Percentiles rank a stretch among this genome's conserved stretches.
These are phyloP conservation scores for Trametes cubensis DNA, from an alignment of 768 basidiomycete genomes.

Conservation along the genomic window DNA sequence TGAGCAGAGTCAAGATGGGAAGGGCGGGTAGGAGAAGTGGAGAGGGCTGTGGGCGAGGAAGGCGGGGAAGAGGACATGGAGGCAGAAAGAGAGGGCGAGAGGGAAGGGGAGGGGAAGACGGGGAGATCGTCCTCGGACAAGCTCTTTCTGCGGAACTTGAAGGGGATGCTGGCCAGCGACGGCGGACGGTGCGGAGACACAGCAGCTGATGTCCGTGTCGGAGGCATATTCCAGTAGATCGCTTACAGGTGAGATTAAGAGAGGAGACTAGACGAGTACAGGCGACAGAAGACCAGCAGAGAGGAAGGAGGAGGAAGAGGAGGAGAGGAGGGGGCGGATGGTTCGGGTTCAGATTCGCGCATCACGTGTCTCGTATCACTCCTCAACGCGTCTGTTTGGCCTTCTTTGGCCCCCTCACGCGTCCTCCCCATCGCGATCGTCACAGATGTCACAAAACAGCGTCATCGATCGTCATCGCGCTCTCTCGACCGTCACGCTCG, in stretches of 20 bases:
- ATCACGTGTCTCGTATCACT: constrained; percentile 15
- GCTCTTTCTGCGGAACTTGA: constrained; percentile 27
- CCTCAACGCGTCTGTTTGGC: constrained; percentile 27
- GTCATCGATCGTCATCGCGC: constrained; percentile 13
- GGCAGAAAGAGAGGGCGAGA: constrained; percentile 14
- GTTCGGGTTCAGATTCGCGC: background rate
- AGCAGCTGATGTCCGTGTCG: constrained; percentile 9
- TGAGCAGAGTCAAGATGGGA: background rate
- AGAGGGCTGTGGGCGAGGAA: constrained; percentile 4
- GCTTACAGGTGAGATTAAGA: too few species aligned
- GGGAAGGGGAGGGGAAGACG: constrained; percentile 13
- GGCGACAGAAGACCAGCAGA: background rate
- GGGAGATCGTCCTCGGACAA: constrained; percentile 18
- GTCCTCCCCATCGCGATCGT: constrained; percentile 11
- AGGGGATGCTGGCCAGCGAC: constrained; percentile 18
- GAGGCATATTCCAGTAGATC: constrained; percentile 6
- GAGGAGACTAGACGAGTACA: background rate
- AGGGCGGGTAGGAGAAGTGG: constrained; percentile 14
- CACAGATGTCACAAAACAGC: background rate
- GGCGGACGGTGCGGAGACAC: constrained; percentile 7
- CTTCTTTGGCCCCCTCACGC: constrained; percentile 24
- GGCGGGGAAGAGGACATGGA: constrained; percentile 19
- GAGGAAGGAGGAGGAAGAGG: constrained; percentile 1
- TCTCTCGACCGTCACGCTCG: background rate
- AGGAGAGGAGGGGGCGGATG: constrained; percentile 5